Conservation (phyloP, 2,329 filamentous ascomycete species). For the Aspergillus persii region DNA sequence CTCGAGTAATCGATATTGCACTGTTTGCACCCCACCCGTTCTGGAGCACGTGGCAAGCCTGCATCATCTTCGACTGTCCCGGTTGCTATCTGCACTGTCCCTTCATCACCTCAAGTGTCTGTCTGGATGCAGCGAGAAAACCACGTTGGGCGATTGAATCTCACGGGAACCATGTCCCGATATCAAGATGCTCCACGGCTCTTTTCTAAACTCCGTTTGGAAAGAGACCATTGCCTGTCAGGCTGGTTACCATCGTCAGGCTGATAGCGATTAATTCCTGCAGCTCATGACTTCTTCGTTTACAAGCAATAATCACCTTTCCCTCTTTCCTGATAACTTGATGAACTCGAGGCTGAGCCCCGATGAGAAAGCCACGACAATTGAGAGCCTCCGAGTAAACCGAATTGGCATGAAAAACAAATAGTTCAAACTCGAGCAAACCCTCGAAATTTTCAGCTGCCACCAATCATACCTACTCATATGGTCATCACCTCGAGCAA, state of each 20-base stretch:
- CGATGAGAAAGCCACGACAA: constrained; percentile 35
- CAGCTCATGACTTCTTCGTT: too few species aligned
- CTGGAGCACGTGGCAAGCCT: background rate
- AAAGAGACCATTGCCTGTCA: too few species aligned
- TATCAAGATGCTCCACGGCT: too few species aligned
- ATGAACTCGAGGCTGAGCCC: constrained; percentile 39
- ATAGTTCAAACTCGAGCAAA: constrained; percentile 48
- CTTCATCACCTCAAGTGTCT: too few species aligned
- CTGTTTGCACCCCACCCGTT: background rate
- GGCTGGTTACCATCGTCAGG: too few species aligned
- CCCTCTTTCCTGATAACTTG: constrained; percentile 43
- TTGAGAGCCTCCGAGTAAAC: constrained; percentile 46
- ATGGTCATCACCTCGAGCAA: constrained; percentile 32
- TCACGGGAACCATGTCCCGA: too few species aligned
- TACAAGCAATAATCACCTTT: constrained; percentile 7
- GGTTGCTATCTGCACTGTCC: too few species aligned
- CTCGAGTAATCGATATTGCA: background rate
- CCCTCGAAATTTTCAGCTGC: constrained; percentile 46
- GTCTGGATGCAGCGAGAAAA: too few species aligned
- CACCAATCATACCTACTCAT: constrained; percentile 45
- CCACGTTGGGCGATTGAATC: too few species aligned
- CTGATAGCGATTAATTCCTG: too few species aligned
- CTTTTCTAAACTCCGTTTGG: too few species aligned
- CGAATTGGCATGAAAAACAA: constrained; percentile 54
- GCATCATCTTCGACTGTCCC: too few species aligned